These are phyloP conservation scores for Balakata baccata DNA, from an alignment of 345 rosid genomes.

Conservation along the genomic window DNA sequence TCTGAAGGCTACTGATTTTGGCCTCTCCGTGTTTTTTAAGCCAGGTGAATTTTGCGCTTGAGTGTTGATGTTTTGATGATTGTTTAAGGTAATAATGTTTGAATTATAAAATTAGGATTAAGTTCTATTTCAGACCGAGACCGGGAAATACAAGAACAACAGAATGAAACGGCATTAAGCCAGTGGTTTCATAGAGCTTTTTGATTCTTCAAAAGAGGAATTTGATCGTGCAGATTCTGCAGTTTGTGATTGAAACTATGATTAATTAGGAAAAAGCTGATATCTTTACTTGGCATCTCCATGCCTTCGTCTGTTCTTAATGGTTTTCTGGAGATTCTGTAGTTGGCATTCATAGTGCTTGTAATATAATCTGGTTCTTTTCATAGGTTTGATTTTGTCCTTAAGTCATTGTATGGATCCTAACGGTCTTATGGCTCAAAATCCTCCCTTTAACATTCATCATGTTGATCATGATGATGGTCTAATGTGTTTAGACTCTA, in stretches of 20 bases:
- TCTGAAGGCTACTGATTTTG: constrained; percentile 93
- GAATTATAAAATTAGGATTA: no score
- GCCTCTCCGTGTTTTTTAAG: constrained; percentile 82
- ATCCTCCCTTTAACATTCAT: background rate
- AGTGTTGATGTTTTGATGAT: background rate
- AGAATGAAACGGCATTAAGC: constrained; percentile 2
- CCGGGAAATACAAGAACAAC: background rate
- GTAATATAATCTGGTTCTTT: background rate
- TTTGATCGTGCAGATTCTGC: background rate
- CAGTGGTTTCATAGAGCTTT: background rate
- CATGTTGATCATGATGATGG: background rate
- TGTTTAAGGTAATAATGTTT: background rate
- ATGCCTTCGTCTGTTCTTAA: background rate
- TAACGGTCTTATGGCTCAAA: background rate
- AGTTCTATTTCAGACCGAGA: no score
- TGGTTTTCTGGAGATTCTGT: background rate
- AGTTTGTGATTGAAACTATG: background rate
- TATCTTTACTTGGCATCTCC: background rate
- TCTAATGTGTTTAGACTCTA: no score
- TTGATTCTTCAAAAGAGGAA: background rate
- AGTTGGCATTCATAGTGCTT: background rate
- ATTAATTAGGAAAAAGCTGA: background rate
- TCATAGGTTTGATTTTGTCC: background rate
- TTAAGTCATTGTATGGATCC: background rate
- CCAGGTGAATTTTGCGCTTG: constrained; percentile 42